phyloP scores from a whole-genome alignment of 306 rosid species.

The Adenanthera pavonina region DNA sequence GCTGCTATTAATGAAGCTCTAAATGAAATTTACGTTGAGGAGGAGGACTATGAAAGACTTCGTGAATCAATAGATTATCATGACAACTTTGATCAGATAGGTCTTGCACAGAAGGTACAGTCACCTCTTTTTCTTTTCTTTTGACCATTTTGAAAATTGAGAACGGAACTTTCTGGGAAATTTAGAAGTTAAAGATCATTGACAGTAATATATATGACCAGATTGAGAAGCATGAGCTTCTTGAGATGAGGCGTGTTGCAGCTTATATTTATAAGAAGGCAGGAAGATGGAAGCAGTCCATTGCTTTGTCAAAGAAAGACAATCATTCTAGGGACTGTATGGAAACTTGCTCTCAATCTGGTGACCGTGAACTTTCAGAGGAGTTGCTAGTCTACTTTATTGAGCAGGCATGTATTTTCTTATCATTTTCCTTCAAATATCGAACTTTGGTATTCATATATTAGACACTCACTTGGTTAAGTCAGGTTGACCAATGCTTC shows the following conservation, averaged over 20 bases:
- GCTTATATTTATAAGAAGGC: conserved; percentile 94
- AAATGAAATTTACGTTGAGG: conserved; percentile 90
- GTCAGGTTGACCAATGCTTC: conserved; percentile 28
- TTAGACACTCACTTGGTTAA: conserved; percentile 8
- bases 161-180: conserved; percentile 25
- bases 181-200: conserved; percentile 30
- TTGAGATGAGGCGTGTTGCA: conserved; percentile 98
- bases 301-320: conserved; percentile 95
- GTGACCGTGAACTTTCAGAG: conserved; percentile 94
- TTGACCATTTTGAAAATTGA: conserved; percentile 57
- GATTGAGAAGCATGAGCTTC: conserved; percentile 97
- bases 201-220: conserved; percentile 40
- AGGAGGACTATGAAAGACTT: conserved; percentile 93
- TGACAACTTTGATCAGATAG: conserved; percentile 92
- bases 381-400: conserved; percentile 92
- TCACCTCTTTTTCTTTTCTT: conserved; percentile 16
- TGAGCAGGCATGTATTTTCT: conserved; percentile 64
- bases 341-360: conserved; percentile 97
- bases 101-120: conserved; percentile 88
- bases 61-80: conserved; percentile 95
- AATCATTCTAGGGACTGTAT: conserved; percentile 94
- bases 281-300: conserved; percentile 98
- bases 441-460: conserved; percentile 4
- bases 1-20: conserved; percentile 93
- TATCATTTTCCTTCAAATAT: conserved; percentile 23